These are phyloP conservation scores for Boletus coccyginus DNA, from an alignment of 768 basidiomycete genomes.

Conservation along the genomic window DNA sequence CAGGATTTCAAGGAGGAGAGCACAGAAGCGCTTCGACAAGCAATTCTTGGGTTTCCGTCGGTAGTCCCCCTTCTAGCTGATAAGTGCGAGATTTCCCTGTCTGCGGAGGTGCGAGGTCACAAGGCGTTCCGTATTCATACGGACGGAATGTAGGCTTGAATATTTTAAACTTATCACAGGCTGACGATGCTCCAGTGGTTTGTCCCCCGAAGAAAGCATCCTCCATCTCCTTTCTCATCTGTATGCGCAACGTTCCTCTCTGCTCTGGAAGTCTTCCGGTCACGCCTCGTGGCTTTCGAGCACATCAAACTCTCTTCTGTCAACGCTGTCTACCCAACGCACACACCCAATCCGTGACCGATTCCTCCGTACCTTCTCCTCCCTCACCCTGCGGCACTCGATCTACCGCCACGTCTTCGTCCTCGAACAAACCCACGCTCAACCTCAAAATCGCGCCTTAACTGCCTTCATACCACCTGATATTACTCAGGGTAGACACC, in stretches of 20 bases:
- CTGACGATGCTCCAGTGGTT: slow-evolving; percentile 30
- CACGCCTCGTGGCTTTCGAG: slow-evolving; percentile 65
- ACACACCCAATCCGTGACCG: slow-evolving; percentile 27
- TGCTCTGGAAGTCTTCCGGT: slow-evolving; percentile 78
- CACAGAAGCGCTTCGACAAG: slow-evolving; percentile 67
- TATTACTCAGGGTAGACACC: slow-evolving; percentile 49
- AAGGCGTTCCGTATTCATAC: slow-evolving; percentile 68
- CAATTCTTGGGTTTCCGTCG: slow-evolving; percentile 75
- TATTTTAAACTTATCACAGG: not conserved
- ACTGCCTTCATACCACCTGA: slow-evolving; percentile 69
- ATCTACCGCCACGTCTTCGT: slow-evolving; percentile 77
- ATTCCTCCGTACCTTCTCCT: slow-evolving; percentile 39
- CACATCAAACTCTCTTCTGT: slow-evolving; percentile 43
- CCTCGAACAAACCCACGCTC: slow-evolving; percentile 56
- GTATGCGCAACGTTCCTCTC: slow-evolving; percentile 74
- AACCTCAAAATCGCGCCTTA: slow-evolving; percentile 40
- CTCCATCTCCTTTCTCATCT: slow-evolving; percentile 85
- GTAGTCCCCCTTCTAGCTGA: slow-evolving; percentile 82
- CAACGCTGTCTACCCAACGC: slow-evolving; percentile 33
- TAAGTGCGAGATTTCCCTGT: slow-evolving; percentile 71
- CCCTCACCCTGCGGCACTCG: slow-evolving; percentile 44
- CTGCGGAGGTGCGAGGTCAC: slow-evolving; percentile 55
- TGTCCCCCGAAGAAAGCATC: slow-evolving; percentile 40
- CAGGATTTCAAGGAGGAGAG: slow-evolving; percentile 54
- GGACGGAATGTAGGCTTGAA: slow-evolving; percentile 54